Evolutionary conservation across 495 filamentous ascomycete species (phyloP).

Genomic region (Daldinia concentrica): DNA sequence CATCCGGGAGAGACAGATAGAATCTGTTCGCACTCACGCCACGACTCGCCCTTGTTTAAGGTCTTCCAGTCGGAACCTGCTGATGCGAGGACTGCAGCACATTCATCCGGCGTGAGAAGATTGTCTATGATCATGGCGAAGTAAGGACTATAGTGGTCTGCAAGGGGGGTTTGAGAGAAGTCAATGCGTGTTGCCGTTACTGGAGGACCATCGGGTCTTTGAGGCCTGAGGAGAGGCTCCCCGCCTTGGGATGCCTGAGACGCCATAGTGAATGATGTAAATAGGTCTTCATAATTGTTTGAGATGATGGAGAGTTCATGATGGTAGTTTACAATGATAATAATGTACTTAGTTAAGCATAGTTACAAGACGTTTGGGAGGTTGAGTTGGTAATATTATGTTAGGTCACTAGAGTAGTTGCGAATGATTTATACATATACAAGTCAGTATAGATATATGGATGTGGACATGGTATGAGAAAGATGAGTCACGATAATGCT

Average conservation of each 20-base stretch:
- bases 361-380: neutral
- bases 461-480: neutral
- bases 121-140: conserved; percentile 74
- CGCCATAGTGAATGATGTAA: conserved; percentile 29
- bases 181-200: conserved; percentile 55
- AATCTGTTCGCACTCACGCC: conserved; percentile 67
- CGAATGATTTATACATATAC: neutral
- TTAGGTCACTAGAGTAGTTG: neutral
- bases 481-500: neutral
- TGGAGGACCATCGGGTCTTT: conserved; percentile 12
- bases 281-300: neutral
- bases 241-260: conserved; percentile 10
- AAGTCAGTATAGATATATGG: neutral
- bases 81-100: conserved; percentile 61
- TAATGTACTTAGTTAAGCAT: neutral
- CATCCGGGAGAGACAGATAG: conserved; percentile 66
- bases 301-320: neutral
- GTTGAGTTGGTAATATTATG: neutral
- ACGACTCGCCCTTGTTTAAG: conserved; percentile 41
- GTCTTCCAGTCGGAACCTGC: conserved; percentile 51
- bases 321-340: neutral
- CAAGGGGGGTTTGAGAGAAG: conserved; percentile 58
- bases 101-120: conserved; percentile 67
- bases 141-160: conserved; percentile 60
- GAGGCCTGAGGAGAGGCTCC: conserved; percentile 25